A percentile compares a stretch with the other conserved stretches of the same genome.
Evolutionary conservation across 495 filamentous ascomycete genomes (phyloP).

Genomic region (Penicillium verhagenii): DNA sequence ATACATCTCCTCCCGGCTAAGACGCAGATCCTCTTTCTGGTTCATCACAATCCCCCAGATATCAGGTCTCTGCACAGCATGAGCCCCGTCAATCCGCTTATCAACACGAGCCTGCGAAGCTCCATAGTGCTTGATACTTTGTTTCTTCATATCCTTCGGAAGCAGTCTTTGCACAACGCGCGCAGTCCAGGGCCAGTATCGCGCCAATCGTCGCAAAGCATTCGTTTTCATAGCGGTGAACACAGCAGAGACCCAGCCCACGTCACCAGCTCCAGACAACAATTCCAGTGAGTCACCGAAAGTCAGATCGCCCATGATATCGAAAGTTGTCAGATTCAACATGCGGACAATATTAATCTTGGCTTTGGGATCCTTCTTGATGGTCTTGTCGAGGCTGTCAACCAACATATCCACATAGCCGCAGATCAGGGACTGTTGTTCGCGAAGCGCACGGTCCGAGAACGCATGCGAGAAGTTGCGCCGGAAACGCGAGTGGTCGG

Average conservation of each 20-base stretch:
- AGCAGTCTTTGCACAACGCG: not conserved
- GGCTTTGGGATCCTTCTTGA: not conserved
- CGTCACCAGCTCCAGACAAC: not conserved
- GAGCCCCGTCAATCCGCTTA: not conserved
- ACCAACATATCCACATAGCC: not conserved
- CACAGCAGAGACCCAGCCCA: not conserved
- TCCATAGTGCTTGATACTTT: not conserved
- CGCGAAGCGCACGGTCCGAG: not conserved
- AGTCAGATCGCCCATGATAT: not conserved
- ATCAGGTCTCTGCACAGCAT: conserved; percentile 6
- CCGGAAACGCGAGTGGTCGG: not conserved
- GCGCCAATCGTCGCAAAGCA: not conserved
- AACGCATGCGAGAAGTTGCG: not conserved
- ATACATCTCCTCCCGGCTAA: conserved; percentile 40
- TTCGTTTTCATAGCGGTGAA: not conserved
- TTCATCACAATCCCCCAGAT: conserved; percentile 22
- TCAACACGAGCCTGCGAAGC: not conserved
- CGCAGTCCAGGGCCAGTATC: not conserved
- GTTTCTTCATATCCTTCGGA: not conserved
- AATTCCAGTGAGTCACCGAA: not conserved
- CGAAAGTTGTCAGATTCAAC: not conserved
- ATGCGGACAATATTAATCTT: conserved; percentile 13
- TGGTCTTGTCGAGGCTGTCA: not conserved
- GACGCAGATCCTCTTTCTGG: conserved; percentile 28
- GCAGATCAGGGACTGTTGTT: not conserved